Base-by-base conservation (phyloP, 371 early-diverging fungal genomes). In the Mortierella sp. region DNA sequence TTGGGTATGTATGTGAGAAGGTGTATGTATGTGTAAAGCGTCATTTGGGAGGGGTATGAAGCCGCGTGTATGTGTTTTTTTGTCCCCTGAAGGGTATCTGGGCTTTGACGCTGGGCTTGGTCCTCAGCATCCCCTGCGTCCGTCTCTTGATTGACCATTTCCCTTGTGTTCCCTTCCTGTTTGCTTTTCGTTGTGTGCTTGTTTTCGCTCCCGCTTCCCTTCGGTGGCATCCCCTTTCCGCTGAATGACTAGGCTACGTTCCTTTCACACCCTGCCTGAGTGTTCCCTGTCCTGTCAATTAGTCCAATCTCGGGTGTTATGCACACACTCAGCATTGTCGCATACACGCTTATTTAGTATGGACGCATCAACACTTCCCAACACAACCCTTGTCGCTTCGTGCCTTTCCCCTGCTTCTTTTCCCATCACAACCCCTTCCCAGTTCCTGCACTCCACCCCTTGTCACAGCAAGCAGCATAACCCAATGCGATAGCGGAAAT, bases 91-190 rank as follows among this genome's bases (percentile, higher is more conserved):
- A 64, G 64, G 8, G 64, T 21, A 5, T 19, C 34, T 67, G 67
- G 67, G 67, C 67, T 67, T 67, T 67, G 67, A 61, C 61, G 9
- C 28, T 61, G 34, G 61, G 61, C 61, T 61, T 61, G 61, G 61
- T 61, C 61, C 61, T 34, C 61, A 6, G 6, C 5, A 2, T 2
- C 64, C 34, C 61, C 34, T 34, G 31, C 31, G 34, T 61, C 37
- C 16, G 21, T 64, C 24, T 3, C 40, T 64, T 37, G 67, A 8
- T 67, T 67, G 24, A 34, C 43, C 21, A 34, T 16, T 37, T 64
- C 64, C 10, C 67, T 40, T 67, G 67, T 67, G 24, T 37, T 24
- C 67, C 67, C 40, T 40, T 26, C 14, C 16, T n/a, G n/a, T n/a
- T 54, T 50, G 50, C 48, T 50, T 54, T 54, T 21, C 28, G 59